phyloP scores from a whole-genome alignment of 495 filamentous ascomycete species.

The Neurospora sp. region DNA sequence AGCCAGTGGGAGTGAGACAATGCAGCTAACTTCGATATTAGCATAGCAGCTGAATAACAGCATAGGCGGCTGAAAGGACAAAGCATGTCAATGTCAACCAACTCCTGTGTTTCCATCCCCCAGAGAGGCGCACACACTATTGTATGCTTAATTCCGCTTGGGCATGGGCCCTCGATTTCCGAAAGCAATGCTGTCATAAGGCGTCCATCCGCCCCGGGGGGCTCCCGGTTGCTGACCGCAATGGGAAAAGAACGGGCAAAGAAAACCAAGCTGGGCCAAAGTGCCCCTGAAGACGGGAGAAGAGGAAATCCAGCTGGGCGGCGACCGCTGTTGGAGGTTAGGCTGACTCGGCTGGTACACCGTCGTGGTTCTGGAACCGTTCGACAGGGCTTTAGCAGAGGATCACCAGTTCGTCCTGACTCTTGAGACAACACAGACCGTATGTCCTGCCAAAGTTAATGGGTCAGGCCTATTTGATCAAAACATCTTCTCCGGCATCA shows the following conservation, averaged over 20 bases:
- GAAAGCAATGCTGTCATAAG: background rate
- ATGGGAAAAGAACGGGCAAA: background rate
- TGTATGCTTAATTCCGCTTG: background rate
- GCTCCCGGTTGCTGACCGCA: background rate
- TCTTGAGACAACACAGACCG: background rate
- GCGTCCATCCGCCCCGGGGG: background rate
- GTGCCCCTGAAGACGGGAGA: background rate
- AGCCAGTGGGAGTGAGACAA: background rate
- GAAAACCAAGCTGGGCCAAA: background rate
- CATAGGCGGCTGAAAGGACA: background rate
- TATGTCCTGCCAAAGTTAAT: background rate
- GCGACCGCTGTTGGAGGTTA: background rate
- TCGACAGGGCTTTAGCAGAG: background rate
- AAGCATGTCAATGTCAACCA: background rate
- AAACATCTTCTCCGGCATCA: background rate
- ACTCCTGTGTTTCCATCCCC: background rate
- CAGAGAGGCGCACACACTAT: background rate
- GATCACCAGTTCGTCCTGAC: background rate
- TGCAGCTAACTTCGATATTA: background rate
- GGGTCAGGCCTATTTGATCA: background rate
- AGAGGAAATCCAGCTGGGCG: background rate
- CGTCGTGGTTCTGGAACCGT: background rate
- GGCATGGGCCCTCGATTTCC: background rate
- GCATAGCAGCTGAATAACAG: background rate
- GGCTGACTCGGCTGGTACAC: background rate